phyloP scores from a whole-genome alignment of 2,329 filamentous ascomycete species.

The Cryphonectria radicalis region DNA sequence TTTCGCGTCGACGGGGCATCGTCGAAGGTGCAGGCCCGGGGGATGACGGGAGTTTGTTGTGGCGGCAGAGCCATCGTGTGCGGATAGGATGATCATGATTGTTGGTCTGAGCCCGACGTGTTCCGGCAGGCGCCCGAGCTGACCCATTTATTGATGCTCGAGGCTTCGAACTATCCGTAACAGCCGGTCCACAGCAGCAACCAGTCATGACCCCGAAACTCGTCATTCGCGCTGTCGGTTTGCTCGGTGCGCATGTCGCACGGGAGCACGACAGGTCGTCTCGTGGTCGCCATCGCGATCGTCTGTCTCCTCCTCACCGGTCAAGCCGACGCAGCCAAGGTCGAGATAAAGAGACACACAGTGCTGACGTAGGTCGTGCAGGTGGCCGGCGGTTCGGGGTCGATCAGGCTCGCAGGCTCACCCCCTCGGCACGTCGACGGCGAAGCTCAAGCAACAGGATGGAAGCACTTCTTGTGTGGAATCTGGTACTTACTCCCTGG shows the following conservation, averaged over 20 bases:
- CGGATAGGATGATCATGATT: not conserved
- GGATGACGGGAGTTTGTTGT: not conserved
- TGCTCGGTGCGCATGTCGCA: not conserved
- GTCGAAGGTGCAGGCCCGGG: not conserved
- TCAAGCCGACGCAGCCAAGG: not conserved
- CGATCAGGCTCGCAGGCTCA: not conserved
- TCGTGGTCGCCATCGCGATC: conserved; percentile 1
- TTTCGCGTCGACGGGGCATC: not conserved
- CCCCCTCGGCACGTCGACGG: not conserved
- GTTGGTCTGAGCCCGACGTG: not conserved
- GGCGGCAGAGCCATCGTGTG: not conserved
- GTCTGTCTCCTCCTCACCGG: not conserved
- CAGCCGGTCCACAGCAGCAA: not conserved
- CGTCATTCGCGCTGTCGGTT: not conserved
- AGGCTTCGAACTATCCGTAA: not conserved
- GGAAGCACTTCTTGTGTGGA: not conserved
- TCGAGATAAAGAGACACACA: not conserved
- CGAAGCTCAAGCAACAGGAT: not conserved
- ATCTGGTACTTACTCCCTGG: conserved; percentile 19
- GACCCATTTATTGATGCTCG: not conserved
- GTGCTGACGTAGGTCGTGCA: conserved; percentile 8
- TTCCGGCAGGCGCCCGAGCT: not conserved
- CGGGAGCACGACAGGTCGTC: not conserved
- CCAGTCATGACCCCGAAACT: not conserved
- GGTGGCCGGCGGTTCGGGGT: not conserved